phyloP scores from a whole-genome alignment of 2,329 filamentous ascomycete species.

The Colletotrichum tanaceti region DNA sequence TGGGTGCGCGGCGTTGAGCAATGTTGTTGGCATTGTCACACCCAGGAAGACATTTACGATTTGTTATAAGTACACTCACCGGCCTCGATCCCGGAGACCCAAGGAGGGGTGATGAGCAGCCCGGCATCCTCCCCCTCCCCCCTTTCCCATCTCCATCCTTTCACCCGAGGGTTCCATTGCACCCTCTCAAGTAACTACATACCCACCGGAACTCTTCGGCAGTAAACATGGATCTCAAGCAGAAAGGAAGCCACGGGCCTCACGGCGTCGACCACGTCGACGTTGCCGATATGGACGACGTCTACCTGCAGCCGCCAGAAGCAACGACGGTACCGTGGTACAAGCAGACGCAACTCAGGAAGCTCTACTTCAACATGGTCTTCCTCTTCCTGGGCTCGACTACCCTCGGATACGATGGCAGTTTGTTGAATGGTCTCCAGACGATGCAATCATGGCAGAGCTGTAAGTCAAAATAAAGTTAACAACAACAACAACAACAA shows the following conservation, averaged over 20 bases:
- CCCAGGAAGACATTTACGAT: not conserved
- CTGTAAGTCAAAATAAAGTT: slow-evolving; percentile 49
- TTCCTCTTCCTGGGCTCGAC: slow-evolving; percentile 50
- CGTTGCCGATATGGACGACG: not conserved
- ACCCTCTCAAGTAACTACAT: not conserved
- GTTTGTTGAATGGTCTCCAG: slow-evolving; percentile 60
- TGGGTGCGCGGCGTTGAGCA: not conserved
- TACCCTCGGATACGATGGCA: slow-evolving; percentile 55
- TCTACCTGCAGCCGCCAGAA: slow-evolving; percentile 20
- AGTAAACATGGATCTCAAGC: slow-evolving; percentile 22
- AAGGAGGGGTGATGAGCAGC: not conserved
- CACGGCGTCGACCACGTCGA: slow-evolving; percentile 23
- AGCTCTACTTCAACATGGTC: slow-evolving; percentile 48
- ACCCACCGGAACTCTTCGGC: too few species aligned
- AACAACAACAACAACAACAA: too few species aligned
- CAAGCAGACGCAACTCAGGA: slow-evolving; percentile 48
- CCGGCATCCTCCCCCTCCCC: not conserved
- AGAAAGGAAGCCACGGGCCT: slow-evolving; percentile 32
- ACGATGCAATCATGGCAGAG: slow-evolving; percentile 57
- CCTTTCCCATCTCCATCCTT: not conserved
- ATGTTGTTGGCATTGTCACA: slow-evolving; percentile 16
- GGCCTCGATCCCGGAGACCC: not conserved
- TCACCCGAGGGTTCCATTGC: too few species aligned
- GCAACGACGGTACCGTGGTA: slow-evolving; percentile 44
- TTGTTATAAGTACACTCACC: slow-evolving; percentile 23